phyloP scores from a whole-genome alignment of 2,329 filamentous ascomycete genomes.

The Clarireedia paspali region DNA sequence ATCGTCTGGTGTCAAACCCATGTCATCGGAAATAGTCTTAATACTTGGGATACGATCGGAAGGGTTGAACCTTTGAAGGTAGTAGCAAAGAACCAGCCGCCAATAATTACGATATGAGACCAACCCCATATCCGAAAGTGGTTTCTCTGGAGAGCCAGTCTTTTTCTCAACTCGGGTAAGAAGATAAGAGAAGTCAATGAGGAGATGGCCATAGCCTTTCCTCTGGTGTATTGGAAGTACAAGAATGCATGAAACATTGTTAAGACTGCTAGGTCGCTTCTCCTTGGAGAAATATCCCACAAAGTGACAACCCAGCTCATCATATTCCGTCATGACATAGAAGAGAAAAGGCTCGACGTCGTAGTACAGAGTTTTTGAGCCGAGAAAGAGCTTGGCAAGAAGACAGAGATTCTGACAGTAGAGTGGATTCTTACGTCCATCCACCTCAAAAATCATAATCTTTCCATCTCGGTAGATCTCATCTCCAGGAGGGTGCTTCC shows the following conservation, averaged over 20 bases:
- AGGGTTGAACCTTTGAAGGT: slow-evolving; percentile 59
- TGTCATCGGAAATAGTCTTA: slow-evolving; percentile 72
- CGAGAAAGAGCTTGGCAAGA: slow-evolving; percentile 92
- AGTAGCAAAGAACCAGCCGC: slow-evolving; percentile 80
- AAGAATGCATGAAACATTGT: slow-evolving; percentile 96
- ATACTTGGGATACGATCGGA: slow-evolving; percentile 48
- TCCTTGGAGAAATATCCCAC: slow-evolving; percentile 99
- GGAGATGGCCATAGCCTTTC: slow-evolving; percentile 90
- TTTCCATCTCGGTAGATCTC: slow-evolving; percentile 92
- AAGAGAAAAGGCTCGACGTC: slow-evolving; percentile 96
- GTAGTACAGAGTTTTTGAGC: slow-evolving; percentile 96
- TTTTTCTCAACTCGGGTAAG: slow-evolving; percentile 89
- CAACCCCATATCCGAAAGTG: slow-evolving; percentile 92
- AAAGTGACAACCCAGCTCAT: slow-evolving; percentile 87
- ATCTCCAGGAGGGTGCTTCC: slow-evolving; percentile 93
- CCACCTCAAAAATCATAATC: slow-evolving; percentile 94
- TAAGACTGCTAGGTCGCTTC: slow-evolving; percentile 86
- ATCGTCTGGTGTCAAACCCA: slow-evolving; percentile 93
- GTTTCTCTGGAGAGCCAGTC: slow-evolving; percentile 93
- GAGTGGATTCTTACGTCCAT: slow-evolving; percentile 93
- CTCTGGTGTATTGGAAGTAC: slow-evolving; percentile 94
- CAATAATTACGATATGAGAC: slow-evolving; percentile 98
- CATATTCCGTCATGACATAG: slow-evolving; percentile 93
- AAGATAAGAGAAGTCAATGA: slow-evolving; percentile 98
- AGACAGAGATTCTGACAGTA: slow-evolving; percentile 98